Evolutionary conservation across 768 basidiomycete species (phyloP).

Genomic region (Phaeotremella fagi): DNA sequence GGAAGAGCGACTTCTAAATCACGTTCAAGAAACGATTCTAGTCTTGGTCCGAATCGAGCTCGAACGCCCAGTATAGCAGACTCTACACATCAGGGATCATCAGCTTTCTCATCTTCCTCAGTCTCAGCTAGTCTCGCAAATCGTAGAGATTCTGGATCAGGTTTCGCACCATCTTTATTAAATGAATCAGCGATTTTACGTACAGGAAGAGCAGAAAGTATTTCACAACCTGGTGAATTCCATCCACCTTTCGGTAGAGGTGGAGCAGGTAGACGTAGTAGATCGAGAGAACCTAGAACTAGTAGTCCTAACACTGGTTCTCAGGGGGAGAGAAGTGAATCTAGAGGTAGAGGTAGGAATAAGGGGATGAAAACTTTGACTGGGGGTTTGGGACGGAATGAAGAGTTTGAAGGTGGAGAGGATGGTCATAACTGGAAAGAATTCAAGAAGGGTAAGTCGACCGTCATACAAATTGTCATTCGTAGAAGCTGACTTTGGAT

Average conservation of each 20-base stretch:
- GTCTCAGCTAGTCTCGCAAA: constrained; percentile 4
- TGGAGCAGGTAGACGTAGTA: constrained; percentile 30
- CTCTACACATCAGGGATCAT: not conserved
- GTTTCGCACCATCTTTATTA: constrained; percentile 4
- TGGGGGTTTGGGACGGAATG: constrained; percentile 28
- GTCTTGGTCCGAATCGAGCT: not conserved
- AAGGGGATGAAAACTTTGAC: constrained; percentile 48
- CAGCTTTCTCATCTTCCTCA: not conserved
- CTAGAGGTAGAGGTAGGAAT: constrained; percentile 45
- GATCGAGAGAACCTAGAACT: constrained; percentile 6
- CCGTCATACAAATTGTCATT: not conserved
- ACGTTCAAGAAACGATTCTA: not conserved
- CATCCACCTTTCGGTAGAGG: constrained; percentile 35
- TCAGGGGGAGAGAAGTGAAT: constrained; percentile 39
- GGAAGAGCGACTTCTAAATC: constrained; percentile 17
- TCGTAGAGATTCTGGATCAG: constrained; percentile 8
- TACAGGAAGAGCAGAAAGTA: not conserved
- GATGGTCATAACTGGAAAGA: constrained; percentile 64
- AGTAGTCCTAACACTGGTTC: constrained; percentile 19
- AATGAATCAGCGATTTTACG: not conserved
- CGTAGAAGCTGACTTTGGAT: constrained; percentile 2
- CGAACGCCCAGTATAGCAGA: not conserved
- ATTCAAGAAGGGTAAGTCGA: constrained; percentile 69
- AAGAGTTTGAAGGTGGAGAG: constrained; percentile 42
- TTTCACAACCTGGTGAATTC: constrained; percentile 18